phyloP scores from a whole-genome alignment of 176 grass and related monocot species.

The Aegilops tauschii region DNA sequence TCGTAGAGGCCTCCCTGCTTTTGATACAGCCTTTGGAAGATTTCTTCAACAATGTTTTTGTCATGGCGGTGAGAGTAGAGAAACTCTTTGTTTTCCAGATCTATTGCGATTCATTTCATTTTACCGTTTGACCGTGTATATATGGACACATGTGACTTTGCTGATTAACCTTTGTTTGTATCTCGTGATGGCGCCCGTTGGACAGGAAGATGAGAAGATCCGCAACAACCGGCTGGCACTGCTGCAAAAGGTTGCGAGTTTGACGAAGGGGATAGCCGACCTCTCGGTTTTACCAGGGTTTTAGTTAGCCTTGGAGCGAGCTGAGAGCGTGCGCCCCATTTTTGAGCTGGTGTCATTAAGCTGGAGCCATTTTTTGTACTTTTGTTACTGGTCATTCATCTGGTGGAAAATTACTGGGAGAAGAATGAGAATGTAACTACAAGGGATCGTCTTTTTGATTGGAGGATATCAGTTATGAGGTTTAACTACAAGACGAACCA shows the following conservation, averaged over 20 bases:
- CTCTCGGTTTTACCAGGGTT: no score
- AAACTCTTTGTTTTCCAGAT: constrained; percentile 11
- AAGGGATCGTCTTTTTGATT: no score
- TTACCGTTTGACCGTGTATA: background rate
- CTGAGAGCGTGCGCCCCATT: no score
- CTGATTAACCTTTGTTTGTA: background rate
- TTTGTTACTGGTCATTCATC: no score
- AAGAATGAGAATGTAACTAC: background rate
- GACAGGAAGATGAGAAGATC: constrained; percentile 37
- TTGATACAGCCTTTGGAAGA: constrained; percentile 77
- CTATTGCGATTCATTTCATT: background rate
- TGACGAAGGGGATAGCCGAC: no score
- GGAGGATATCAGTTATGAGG: no score
- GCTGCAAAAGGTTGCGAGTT: no score
- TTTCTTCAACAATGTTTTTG: constrained; percentile 94
- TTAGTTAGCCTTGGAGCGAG: no score
- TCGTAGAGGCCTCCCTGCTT: constrained; percentile 56
- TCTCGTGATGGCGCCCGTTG: background rate
- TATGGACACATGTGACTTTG: background rate
- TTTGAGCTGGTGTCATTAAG: no score
- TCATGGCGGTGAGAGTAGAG: constrained; percentile 78
- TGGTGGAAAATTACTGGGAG: background rate
- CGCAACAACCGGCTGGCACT: no score
- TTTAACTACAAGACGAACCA: no score
- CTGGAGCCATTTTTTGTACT: no score